A percentile compares a stretch with the other conserved stretches of the same genome.
Conservation (phyloP, 805 yeast species). For the Vanderwaltozyma verrucispora region DNA sequence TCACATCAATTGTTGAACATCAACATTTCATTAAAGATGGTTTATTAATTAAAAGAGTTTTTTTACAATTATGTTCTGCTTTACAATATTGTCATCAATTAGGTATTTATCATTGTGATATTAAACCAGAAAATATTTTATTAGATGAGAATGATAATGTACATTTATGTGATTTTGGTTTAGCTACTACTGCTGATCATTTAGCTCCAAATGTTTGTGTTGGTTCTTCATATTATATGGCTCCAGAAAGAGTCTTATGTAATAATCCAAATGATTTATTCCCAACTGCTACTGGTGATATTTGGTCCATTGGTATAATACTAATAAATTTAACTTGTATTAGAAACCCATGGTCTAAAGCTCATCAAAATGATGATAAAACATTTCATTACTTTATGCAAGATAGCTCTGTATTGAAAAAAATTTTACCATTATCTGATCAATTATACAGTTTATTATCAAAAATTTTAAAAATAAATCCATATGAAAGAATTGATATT, state of each 20-base stretch:
- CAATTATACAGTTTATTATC: constrained; percentile 46
- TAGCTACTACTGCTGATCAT: constrained; percentile 53
- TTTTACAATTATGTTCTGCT: constrained; percentile 73
- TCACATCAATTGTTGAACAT: constrained; percentile 70
- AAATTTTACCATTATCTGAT: constrained; percentile 64
- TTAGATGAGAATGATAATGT: constrained; percentile 49
- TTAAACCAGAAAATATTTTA: constrained; percentile 89
- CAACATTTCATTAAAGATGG: constrained; percentile 49
- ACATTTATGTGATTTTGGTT: constrained; percentile 78
- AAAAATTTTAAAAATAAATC: constrained; percentile 26
- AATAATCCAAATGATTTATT: constrained; percentile 7
- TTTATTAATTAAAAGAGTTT: constrained; percentile 43
- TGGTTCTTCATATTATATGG: constrained; percentile 87
- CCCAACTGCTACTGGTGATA: constrained; percentile 71
- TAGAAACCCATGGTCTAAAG: constrained; percentile 87
- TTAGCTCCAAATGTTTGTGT: constrained; percentile 68
- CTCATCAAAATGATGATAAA: constrained; percentile 48
- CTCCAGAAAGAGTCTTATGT: constrained; percentile 60
- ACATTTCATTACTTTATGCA: constrained; percentile 57
- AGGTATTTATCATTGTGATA: constrained; percentile 87
- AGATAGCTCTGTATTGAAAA: constrained; percentile 44
- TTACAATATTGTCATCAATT: constrained; percentile 71
- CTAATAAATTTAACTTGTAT: constrained; percentile 72
- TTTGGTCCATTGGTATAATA: constrained; percentile 81
- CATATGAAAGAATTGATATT: constrained; percentile 25